A percentile compares a stretch with the other conserved stretches of the same genome.
Conservation (phyloP, 129 eudicot species). For the Glebionis coronaria region DNA sequence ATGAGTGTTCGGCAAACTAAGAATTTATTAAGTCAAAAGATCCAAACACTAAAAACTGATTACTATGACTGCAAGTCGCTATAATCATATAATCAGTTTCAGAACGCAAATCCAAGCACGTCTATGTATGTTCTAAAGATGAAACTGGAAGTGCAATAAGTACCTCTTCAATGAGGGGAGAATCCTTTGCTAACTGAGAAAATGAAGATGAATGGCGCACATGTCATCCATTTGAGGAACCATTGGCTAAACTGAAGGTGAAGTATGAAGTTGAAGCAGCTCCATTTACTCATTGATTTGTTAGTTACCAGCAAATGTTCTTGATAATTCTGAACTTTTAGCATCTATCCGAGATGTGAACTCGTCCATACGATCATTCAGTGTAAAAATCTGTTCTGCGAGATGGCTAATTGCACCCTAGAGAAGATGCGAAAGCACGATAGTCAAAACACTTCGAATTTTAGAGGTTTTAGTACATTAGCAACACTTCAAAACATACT, state of each 20-base stretch:
- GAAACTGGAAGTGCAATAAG: slow-evolving; percentile 1
- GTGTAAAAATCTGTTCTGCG: slow-evolving; percentile 75
- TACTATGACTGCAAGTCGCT: no score
- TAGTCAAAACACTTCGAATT: slow-evolving; percentile 11
- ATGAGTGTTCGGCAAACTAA: not conserved
- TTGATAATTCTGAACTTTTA: slow-evolving; percentile 51
- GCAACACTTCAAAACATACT: not conserved
- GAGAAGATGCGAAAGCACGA: slow-evolving; percentile 7
- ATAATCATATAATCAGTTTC: not conserved
- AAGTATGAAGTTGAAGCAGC: slow-evolving; percentile 65
- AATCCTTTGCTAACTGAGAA: slow-evolving; percentile 59
- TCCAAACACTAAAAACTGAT: not conserved
- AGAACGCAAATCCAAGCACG: not conserved
- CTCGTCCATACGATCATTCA: slow-evolving; percentile 90
- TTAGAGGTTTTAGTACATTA: slow-evolving; percentile 1
- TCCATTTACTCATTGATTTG: slow-evolving; percentile 57
- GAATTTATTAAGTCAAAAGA: not conserved
- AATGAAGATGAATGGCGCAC: slow-evolving; percentile 56
- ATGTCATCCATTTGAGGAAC: slow-evolving; percentile 54
- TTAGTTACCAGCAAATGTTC: slow-evolving; percentile 48
- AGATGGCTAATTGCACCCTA: slow-evolving; percentile 72
- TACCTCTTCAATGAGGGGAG: slow-evolving; percentile 87
- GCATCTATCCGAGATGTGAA: slow-evolving; percentile 76
- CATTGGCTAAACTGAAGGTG: slow-evolving; percentile 47
- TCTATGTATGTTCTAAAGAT: not conserved